Evolutionary conservation across 768 basidiomycete species (phyloP), one percentile per base, ranked within the genome.

Genomic region (Suillus paluster): DNA sequence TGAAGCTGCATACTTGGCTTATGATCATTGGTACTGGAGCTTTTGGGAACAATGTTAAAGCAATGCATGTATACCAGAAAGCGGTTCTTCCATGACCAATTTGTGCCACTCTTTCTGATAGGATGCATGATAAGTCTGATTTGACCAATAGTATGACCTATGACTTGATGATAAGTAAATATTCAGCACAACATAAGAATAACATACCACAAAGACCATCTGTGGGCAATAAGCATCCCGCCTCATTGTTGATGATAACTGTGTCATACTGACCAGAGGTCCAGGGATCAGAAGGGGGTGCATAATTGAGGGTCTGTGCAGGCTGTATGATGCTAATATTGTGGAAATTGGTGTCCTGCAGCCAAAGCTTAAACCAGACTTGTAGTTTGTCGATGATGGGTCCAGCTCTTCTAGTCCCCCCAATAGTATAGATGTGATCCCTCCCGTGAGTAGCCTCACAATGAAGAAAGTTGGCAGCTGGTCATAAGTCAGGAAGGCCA

Each of bases 41-140:
- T 11, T 45, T 45, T 21, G 0, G n/a, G 11, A 21, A 45, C 44
- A 21, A 74, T 52, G 53, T 73, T 67, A 41, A 70, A 73, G 4
- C 65, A 57, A 38, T 73, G 68, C 2, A 71, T 57, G 42, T 78
- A 78, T 4, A 67, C 64, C 17, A 75, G 49, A 57, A 71, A 74
- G 5, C n/a, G 11, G 44, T 45, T 4, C n/a, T n/a, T n/a, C n/a
- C n/a, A n/a, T n/a, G n/a, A n/a, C n/a, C n/a, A n/a, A n/a, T n/a
- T n/a, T n/a, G 11, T 2, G 4, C 44, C 44, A 45, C 44, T 45
- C n/a, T 42, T 45, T 10, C 41, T 42, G 9, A 63, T 3, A 12
- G 56, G 57, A 25, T 9, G 56, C 54, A 62, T 49, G 10, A 62
- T 34, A 12, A 58, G 45, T 1, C 57, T 33, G 4, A 62, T 56